These are phyloP conservation scores for Termitomyces sp. DNA, from an alignment of 1,284 basidiomycete species.

Conservation along the genomic window DNA sequence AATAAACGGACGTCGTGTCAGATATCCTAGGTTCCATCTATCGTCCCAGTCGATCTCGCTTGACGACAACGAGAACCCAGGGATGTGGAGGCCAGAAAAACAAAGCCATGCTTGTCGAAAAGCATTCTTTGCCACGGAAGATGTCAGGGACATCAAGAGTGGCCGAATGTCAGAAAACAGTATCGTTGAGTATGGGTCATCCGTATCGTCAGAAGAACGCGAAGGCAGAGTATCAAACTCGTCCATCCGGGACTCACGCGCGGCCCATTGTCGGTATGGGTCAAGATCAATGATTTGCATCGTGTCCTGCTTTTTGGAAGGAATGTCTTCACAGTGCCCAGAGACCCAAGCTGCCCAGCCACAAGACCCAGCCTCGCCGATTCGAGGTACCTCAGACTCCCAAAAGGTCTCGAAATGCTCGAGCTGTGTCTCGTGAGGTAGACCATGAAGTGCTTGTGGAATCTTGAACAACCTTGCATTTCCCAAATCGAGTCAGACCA, in stretches of 20 bases:
- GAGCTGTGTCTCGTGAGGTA: slow-evolving; percentile 43
- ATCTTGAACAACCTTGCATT: slow-evolving; percentile 46
- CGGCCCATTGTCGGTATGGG: slow-evolving; percentile 68
- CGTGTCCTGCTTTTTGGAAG: slow-evolving; percentile 7
- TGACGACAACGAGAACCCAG: slow-evolving; percentile 44
- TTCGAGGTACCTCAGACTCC: slow-evolving; percentile 65
- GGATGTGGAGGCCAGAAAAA: slow-evolving; percentile 71
- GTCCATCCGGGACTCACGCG: slow-evolving; percentile 53
- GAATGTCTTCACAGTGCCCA: slow-evolving; percentile 26
- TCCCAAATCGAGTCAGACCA: slow-evolving; percentile 8
- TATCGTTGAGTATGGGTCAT: slow-evolving; percentile 77
- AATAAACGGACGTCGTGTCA: slow-evolving; percentile 40
- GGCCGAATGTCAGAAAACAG: slow-evolving; percentile 77
- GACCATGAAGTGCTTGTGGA: slow-evolving; percentile 36
- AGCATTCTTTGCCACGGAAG: slow-evolving; percentile 47
- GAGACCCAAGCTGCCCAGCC: slow-evolving; percentile 63
- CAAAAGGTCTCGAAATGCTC: slow-evolving; percentile 67
- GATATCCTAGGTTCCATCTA: slow-evolving; percentile 50
- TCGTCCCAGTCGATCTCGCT: slow-evolving; percentile 49
- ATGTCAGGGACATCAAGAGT: slow-evolving; percentile 59
- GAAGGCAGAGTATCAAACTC: slow-evolving; percentile 41
- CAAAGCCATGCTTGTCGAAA: slow-evolving; percentile 77
- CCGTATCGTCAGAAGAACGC: slow-evolving; percentile 52
- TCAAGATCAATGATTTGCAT: slow-evolving; percentile 36
- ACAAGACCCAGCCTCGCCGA: slow-evolving; percentile 54